phyloP scores from a whole-genome alignment of 306 rosid genomes.

The Herpetospermum pedunculosum region DNA sequence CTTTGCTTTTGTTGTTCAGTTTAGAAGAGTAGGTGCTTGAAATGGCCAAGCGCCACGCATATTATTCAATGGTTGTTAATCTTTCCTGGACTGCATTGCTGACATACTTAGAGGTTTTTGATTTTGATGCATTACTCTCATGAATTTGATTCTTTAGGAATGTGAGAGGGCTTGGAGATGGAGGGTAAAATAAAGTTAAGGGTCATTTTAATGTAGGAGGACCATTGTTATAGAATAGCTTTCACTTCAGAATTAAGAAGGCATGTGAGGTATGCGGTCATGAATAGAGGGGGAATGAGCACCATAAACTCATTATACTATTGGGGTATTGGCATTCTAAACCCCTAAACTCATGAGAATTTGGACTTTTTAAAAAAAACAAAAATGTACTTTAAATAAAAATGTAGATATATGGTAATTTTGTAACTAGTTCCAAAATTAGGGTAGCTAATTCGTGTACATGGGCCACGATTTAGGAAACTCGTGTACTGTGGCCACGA shows the following conservation, averaged over 20 bases:
- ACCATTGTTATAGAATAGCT: not conserved
- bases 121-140: not conserved
- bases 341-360: too few relatives aligned
- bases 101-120: not conserved
- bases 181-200: not conserved
- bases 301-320: not conserved
- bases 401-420: too few relatives aligned
- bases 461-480: too few relatives aligned
- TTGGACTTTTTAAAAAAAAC: too few relatives aligned
- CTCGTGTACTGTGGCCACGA: too few relatives aligned
- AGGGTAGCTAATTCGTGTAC: too few relatives aligned
- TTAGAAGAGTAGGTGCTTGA: not conserved
- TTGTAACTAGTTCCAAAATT: too few relatives aligned
- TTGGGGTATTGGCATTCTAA: not conserved
- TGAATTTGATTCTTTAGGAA: constrained; percentile 4
- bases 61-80: not conserved
- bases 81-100: not conserved
- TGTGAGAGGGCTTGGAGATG: not conserved
- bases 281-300: not conserved
- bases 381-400: too few relatives aligned
- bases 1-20: not conserved
- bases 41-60: not conserved
- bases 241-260: not conserved
- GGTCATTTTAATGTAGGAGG: not conserved
- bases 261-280: not conserved